Evolutionary conservation across 352 stramenopile species (phyloP).

Genomic region (Phytophthora melonis): DNA sequence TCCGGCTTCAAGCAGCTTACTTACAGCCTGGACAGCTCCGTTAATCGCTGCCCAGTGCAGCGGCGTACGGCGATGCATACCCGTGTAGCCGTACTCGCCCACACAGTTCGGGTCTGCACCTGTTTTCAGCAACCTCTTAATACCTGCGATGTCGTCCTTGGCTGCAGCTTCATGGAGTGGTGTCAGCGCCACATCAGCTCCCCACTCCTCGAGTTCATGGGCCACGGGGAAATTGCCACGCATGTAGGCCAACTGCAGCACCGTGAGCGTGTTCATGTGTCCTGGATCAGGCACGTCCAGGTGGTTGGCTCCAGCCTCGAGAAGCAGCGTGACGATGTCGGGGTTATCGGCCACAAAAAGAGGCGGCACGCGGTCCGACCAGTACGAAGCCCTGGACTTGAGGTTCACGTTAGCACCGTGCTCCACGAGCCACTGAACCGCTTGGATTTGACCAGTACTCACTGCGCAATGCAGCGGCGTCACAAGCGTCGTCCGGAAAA

Average conservation of each 20-base stretch:
- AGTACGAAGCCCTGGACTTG: slow-evolving; percentile 68
- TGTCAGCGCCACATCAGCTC: slow-evolving; percentile 73
- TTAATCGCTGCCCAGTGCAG: slow-evolving; percentile 80
- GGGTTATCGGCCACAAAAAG: slow-evolving; percentile 78
- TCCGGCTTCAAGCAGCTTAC: slow-evolving; percentile 58
- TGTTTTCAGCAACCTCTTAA: slow-evolving; percentile 61
- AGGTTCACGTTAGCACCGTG: slow-evolving; percentile 69
- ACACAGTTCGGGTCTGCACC: slow-evolving; percentile 71
- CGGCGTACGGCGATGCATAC: slow-evolving; percentile 73
- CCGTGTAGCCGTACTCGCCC: slow-evolving; percentile 74
- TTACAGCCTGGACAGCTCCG: slow-evolving; percentile 50
- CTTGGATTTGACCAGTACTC: slow-evolving; percentile 62
- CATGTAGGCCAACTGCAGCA: slow-evolving; percentile 73
- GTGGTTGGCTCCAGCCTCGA: slow-evolving; percentile 75
- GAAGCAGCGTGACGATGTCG: slow-evolving; percentile 67
- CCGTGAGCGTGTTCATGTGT: slow-evolving; percentile 77
- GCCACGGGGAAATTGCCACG: slow-evolving; percentile 71
- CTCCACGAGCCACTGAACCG: slow-evolving; percentile 64
- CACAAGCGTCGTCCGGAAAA: slow-evolving; percentile 78
- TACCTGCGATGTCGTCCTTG: slow-evolving; percentile 38
- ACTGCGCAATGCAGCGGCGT: slow-evolving; percentile 79
- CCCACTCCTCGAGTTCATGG: slow-evolving; percentile 74
- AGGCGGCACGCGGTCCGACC: slow-evolving; percentile 68
- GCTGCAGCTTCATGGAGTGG: slow-evolving; percentile 74
- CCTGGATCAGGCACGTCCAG: slow-evolving; percentile 71